These are phyloP conservation scores for Podospora australis DNA, from an alignment of 495 filamentous ascomycete species.

Conservation along the genomic window DNA sequence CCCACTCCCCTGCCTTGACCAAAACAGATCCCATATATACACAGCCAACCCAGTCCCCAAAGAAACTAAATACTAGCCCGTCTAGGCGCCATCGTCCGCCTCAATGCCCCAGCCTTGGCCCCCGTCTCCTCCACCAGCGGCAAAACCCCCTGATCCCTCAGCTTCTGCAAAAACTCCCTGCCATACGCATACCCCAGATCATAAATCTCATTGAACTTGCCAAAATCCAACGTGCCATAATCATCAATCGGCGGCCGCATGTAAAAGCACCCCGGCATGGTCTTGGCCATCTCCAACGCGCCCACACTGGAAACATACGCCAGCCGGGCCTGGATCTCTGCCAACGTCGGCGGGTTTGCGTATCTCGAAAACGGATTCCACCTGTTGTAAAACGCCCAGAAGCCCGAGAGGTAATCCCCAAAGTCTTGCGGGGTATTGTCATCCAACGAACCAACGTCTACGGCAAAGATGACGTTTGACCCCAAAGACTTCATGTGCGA, in stretches of 20 bases:
- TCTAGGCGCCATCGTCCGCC: conserved; percentile 89
- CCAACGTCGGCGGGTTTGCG: conserved; percentile 88
- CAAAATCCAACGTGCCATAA: conserved; percentile 93
- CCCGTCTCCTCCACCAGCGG: conserved; percentile 65
- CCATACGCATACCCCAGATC: conserved; percentile 81
- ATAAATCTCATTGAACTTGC: conserved; percentile 95
- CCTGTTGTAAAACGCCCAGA: conserved; percentile 88
- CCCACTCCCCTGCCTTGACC: too few relatives aligned
- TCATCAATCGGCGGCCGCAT: conserved; percentile 92
- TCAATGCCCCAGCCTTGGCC: conserved; percentile 52
- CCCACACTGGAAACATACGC: conserved; percentile 93
- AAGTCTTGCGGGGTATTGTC: conserved; percentile 86
- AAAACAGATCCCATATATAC: too few relatives aligned
- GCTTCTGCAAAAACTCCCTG: conserved; percentile 62
- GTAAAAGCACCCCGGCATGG: conserved; percentile 78
- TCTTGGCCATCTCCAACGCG: conserved; percentile 88
- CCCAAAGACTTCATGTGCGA: conserved; percentile 94
- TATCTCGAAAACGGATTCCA: conserved; percentile 90
- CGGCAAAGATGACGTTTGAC: conserved; percentile 87
- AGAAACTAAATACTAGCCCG: conserved; percentile 71
- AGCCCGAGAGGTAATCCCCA: conserved; percentile 89
- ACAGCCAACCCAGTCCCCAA: too few relatives aligned
- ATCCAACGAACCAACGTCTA: conserved; percentile 88
- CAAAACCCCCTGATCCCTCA: conserved; percentile 70
- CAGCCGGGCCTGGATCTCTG: conserved; percentile 89